Percentiles rank a stretch among this genome's conserved stretches.
Evolutionary conservation across 75 land plant species (phyloP).

Genomic region (Larix kaempferi): DNA sequence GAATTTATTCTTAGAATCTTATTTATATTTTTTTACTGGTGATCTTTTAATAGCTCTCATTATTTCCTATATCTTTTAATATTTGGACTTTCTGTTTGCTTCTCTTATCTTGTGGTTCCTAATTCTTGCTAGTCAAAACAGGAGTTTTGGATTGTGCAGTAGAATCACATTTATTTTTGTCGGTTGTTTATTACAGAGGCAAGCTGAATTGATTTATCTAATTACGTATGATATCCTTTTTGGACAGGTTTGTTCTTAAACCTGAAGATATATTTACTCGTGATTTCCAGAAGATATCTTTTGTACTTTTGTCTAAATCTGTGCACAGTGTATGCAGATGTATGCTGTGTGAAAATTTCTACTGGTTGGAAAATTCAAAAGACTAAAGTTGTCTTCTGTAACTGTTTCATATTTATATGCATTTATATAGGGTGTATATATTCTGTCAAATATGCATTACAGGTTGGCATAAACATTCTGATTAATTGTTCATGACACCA

Average conservation of each 20-base stretch:
- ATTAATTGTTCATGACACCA: background rate
- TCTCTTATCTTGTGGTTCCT: background rate
- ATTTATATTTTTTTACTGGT: background rate
- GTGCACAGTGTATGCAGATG: too few species aligned
- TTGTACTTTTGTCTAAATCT: too few species aligned
- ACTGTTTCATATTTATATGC: background rate
- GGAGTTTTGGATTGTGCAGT: background rate
- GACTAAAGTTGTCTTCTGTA: background rate
- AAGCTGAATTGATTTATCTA: constrained; percentile 65
- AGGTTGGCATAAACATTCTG: too few species aligned
- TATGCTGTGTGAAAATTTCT: too few species aligned
- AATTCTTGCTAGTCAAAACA: too few species aligned
- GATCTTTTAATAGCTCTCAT: background rate
- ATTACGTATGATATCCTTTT: constrained; percentile 78
- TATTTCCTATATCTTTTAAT: background rate
- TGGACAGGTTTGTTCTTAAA: constrained; percentile 60
- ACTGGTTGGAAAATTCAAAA: too few species aligned
- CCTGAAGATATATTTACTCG: background rate
- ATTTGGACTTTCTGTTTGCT: background rate
- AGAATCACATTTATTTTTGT: background rate
- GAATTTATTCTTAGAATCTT: background rate
- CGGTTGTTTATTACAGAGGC: constrained; percentile 34
- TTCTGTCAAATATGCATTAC: too few species aligned
- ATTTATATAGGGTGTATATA: too few species aligned
- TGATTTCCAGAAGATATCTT: too few species aligned